phyloP scores from a whole-genome alignment of 768 basidiomycete genomes.

The Auricularia cornea region DNA sequence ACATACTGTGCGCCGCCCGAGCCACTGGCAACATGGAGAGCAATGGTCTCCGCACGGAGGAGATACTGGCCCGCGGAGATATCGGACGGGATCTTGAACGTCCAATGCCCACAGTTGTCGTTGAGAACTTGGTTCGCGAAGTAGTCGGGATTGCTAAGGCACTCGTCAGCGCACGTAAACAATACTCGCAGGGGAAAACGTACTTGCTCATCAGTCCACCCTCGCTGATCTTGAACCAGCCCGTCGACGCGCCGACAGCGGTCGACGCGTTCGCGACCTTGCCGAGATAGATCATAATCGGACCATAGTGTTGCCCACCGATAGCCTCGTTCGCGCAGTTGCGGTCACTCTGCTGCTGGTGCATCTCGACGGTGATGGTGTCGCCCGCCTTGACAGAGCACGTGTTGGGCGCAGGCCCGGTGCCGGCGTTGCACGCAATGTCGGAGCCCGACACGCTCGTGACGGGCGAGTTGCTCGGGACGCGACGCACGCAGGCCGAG shows the following conservation, averaged over 20 bases:
- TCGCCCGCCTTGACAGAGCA: constrained; percentile 5
- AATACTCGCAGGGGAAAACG: background rate
- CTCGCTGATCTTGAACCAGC: constrained; percentile 6
- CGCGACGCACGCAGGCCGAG: background rate
- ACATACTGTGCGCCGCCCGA: background rate
- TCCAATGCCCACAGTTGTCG: background rate
- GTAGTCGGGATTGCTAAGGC: background rate
- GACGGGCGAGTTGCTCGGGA: background rate
- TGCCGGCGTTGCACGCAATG: constrained; percentile 2
- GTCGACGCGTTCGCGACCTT: constrained; percentile 2
- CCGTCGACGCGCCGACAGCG: background rate
- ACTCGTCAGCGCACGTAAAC: background rate
- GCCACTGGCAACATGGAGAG: constrained; percentile 1
- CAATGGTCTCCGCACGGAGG: constrained; percentile 14
- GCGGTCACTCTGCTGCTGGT: constrained; percentile 5
- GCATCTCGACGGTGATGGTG: constrained; percentile 5
- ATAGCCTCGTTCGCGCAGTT: constrained; percentile 3
- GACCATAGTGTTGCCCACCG: constrained; percentile 4
- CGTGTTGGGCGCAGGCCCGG: background rate
- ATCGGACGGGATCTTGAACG: constrained; percentile 3
- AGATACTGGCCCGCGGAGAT: constrained; percentile 6
- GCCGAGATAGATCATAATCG: constrained; percentile 5
- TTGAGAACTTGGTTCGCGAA: constrained; percentile 3
- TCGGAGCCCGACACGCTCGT: background rate
- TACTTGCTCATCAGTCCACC: constrained; percentile 3